A percentile compares a stretch with the other conserved stretches of the same genome.
Evolutionary conservation across 495 filamentous ascomycete genomes (phyloP).

Genomic region (Aspergillus sclerotiicarbonarius): DNA sequence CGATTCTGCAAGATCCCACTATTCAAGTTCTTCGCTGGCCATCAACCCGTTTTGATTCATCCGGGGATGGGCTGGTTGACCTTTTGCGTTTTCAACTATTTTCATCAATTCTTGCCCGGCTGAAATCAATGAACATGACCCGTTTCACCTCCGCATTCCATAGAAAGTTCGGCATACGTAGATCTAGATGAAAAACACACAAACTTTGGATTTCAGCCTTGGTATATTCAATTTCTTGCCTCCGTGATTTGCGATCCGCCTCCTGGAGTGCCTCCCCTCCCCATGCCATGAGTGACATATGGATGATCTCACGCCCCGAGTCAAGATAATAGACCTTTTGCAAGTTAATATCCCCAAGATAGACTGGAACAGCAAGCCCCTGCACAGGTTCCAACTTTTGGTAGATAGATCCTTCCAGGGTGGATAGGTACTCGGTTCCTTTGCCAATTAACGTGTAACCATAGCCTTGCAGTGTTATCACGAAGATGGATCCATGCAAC

Average conservation of each 20-base stretch:
- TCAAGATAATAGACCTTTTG: slow-evolving; percentile 8
- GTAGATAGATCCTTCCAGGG: slow-evolving; percentile 6
- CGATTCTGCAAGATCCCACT: too few species aligned
- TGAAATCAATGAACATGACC: slow-evolving; percentile 22
- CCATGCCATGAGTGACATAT: slow-evolving; percentile 13
- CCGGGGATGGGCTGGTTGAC: background rate
- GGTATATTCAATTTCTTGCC: slow-evolving; percentile 3
- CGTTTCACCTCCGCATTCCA: slow-evolving; percentile 19
- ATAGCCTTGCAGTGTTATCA: slow-evolving; percentile 2
- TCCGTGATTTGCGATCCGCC: background rate
- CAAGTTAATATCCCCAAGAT: slow-evolving; percentile 10
- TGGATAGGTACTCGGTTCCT: slow-evolving; percentile 6
- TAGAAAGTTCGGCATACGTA: slow-evolving; percentile 16
- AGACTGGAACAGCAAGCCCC: slow-evolving; percentile 10
- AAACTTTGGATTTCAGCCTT: slow-evolving; percentile 10
- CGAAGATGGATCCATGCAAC: slow-evolving; percentile 6
- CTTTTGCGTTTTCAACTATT: background rate
- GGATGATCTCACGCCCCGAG: background rate
- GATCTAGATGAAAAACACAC: slow-evolving; percentile 20
- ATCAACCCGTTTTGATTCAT: too few species aligned
- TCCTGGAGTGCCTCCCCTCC: slow-evolving; percentile 1
- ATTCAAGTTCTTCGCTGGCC: too few species aligned
- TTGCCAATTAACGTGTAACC: slow-evolving; percentile 13
- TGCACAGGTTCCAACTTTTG: background rate
- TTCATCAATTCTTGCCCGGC: background rate